Conservation (phyloP, 306 rosid genomes). For the Vicia villosa region DNA sequence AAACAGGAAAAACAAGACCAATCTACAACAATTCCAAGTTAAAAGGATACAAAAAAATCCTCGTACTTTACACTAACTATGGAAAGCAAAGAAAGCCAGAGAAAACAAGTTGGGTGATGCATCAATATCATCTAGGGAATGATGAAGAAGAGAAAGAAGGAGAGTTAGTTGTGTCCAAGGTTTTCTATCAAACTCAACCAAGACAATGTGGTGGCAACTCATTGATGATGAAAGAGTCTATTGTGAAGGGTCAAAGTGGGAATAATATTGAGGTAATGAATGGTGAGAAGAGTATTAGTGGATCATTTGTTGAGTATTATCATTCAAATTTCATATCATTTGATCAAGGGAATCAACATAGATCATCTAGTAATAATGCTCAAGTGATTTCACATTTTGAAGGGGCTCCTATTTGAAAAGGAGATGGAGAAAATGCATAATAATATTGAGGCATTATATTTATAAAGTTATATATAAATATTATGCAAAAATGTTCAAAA, state of each 20-base stretch:
- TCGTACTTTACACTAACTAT: slow-evolving; percentile 74
- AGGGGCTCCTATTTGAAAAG: not conserved
- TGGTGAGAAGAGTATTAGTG: slow-evolving; percentile 36
- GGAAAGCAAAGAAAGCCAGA: slow-evolving; percentile 76
- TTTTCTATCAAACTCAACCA: slow-evolving; percentile 82
- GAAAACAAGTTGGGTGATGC: slow-evolving; percentile 87
- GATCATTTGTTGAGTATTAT: slow-evolving; percentile 43
- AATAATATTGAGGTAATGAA: slow-evolving; percentile 31
- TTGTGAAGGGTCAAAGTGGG: slow-evolving; percentile 40
- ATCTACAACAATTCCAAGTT: slow-evolving; percentile 39
- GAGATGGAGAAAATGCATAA: not conserved
- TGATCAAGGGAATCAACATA: slow-evolving; percentile 58
- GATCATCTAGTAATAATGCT: slow-evolving; percentile 36
- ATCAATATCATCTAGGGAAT: slow-evolving; percentile 64
- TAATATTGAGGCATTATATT: not conserved
- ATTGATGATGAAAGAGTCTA: slow-evolving; percentile 49
- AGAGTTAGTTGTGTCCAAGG: slow-evolving; percentile 74
- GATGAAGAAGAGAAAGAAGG: slow-evolving; percentile 79
- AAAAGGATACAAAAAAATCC: slow-evolving; percentile 73
- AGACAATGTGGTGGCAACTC: slow-evolving; percentile 59
- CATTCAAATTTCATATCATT: slow-evolving; percentile 56
- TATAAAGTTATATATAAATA: not conserved
- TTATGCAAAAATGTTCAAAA: not conserved
- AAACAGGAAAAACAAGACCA: slow-evolving; percentile 64
- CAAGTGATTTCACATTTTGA: slow-evolving; percentile 44